Evolutionary conservation across 2,329 filamentous ascomycete species (phyloP).

Genomic region (Madurella mycetomatis): DNA sequence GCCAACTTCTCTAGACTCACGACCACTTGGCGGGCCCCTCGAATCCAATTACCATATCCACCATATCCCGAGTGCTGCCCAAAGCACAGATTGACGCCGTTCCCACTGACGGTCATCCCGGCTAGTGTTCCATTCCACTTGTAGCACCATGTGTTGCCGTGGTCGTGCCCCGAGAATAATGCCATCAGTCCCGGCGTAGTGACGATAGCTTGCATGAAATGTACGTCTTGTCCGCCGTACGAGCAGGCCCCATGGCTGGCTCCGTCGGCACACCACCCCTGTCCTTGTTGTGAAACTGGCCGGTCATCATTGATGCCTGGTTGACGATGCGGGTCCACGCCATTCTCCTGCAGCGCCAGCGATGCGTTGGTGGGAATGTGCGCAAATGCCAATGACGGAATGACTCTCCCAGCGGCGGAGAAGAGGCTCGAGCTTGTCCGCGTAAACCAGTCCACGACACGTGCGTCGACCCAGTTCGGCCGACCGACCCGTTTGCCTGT

Average conservation of each 20-base stretch:
- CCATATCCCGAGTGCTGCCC: slow-evolving; percentile 66
- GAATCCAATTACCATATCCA: slow-evolving; percentile 61
- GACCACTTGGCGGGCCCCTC: slow-evolving; percentile 49
- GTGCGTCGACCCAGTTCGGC: slow-evolving; percentile 41
- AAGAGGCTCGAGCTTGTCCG: slow-evolving; percentile 35
- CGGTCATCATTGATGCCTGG: slow-evolving; percentile 35
- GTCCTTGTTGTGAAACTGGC: slow-evolving; percentile 29
- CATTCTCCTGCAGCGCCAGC: slow-evolving; percentile 26
- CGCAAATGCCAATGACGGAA: slow-evolving; percentile 46
- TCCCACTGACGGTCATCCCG: slow-evolving; percentile 31
- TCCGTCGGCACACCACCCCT: slow-evolving; percentile 32
- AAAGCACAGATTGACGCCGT: slow-evolving; percentile 39
- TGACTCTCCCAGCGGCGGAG: slow-evolving; percentile 27
- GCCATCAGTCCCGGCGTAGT: slow-evolving; percentile 46
- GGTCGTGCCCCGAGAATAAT: slow-evolving; percentile 57
- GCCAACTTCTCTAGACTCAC: slow-evolving; percentile 29
- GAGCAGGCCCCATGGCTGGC: slow-evolving; percentile 24
- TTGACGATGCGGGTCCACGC: slow-evolving; percentile 27
- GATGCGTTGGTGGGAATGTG: slow-evolving; percentile 42
- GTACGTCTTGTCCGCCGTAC: slow-evolving; percentile 43
- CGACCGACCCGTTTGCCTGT: slow-evolving; percentile 21
- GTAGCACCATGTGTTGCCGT: slow-evolving; percentile 50
- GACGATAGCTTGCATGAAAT: slow-evolving; percentile 54
- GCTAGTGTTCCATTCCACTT: slow-evolving; percentile 30
- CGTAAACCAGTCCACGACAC: slow-evolving; percentile 43